A percentile compares a stretch with the other conserved stretches of the same genome.
Conservation (phyloP, 1,139 yeast genomes). For the Pichia sp. region DNA sequence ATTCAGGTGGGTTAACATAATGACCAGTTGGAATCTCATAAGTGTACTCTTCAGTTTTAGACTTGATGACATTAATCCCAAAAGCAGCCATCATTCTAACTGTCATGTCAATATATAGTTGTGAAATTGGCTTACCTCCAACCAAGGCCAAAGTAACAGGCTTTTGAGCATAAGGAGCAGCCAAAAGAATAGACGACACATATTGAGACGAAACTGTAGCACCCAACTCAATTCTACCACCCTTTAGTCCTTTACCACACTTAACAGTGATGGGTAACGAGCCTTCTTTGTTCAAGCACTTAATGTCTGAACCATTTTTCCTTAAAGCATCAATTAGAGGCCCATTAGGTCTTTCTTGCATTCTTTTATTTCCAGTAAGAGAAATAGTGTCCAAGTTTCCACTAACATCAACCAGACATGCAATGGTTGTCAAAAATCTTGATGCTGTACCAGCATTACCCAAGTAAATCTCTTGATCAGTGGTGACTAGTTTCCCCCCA, state of each 20-base stretch:
- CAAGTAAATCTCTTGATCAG: conserved; percentile 65
- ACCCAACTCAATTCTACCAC: conserved; percentile 89
- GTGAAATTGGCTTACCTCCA: conserved; percentile 97
- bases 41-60: conserved; percentile 70
- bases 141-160: conserved; percentile 85
- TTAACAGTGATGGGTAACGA: conserved; percentile 76
- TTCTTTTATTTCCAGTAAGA: conserved; percentile 90
- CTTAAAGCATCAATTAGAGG: conserved; percentile 90
- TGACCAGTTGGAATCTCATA: conserved; percentile 85
- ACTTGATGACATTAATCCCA: conserved; percentile 74
- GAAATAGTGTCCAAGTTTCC: conserved; percentile 44
- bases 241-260: conserved; percentile 70
- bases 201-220: conserved; percentile 98
- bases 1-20: conserved; percentile 76
- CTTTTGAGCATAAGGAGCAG: conserved; percentile 91
- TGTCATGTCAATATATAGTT: conserved; percentile 95
- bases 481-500: conserved; percentile 69
- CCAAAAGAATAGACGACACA: conserved; percentile 92
- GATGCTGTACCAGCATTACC: conserved; percentile 99
- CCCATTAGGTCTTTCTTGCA: conserved; percentile 98
- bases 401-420: conserved; percentile 65
- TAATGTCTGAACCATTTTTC: conserved; percentile 70
- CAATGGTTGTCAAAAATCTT: conserved; percentile 87
- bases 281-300: conserved; percentile 70
- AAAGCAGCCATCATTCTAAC: conserved; percentile 90